These are phyloP conservation scores for Endogone sp. DNA, from an alignment of 192 early-diverging fungal species.

Conservation along the genomic window DNA sequence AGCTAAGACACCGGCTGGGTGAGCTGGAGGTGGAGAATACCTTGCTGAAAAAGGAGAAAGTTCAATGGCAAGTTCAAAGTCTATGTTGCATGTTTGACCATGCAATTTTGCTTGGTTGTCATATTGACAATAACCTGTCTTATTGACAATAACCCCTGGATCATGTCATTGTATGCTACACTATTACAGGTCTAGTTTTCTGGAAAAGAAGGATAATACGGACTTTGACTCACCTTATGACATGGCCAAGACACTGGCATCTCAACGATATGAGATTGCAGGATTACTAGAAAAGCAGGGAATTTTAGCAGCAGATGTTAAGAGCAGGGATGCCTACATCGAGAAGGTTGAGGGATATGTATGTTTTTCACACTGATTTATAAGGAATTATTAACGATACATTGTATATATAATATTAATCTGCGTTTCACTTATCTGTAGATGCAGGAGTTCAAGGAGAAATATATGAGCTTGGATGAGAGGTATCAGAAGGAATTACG, in stretches of 20 bases:
- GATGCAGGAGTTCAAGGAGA: constrained; percentile 33
- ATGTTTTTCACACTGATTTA: neutral
- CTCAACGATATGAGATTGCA: constrained; percentile 40
- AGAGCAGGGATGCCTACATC: constrained; percentile 30
- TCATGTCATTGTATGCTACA: no score
- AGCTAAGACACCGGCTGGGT: constrained; percentile 38
- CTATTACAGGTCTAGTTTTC: constrained; percentile 25
- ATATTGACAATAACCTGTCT: no score
- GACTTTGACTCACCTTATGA: constrained; percentile 49
- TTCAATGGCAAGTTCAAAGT: constrained; percentile 41
- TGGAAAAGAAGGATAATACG: constrained; percentile 33
- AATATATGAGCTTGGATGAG: constrained; percentile 38
- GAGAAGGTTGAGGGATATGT: constrained; percentile 24
- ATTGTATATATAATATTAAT: neutral
- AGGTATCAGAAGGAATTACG: constrained; percentile 33
- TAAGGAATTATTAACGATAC: neutral
- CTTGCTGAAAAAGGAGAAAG: constrained; percentile 44
- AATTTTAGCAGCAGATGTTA: constrained; percentile 26
- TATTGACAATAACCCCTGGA: no score
- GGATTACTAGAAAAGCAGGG: constrained; percentile 33
- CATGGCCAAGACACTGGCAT: constrained; percentile 40
- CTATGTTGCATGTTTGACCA: neutral
- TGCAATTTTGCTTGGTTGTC: no score
- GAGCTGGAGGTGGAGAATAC: constrained; percentile 46
- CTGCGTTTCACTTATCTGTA: constrained; percentile 10